Conservation (phyloP, 129 eudicot species). For the Chrysanthemum makinoi region DNA sequence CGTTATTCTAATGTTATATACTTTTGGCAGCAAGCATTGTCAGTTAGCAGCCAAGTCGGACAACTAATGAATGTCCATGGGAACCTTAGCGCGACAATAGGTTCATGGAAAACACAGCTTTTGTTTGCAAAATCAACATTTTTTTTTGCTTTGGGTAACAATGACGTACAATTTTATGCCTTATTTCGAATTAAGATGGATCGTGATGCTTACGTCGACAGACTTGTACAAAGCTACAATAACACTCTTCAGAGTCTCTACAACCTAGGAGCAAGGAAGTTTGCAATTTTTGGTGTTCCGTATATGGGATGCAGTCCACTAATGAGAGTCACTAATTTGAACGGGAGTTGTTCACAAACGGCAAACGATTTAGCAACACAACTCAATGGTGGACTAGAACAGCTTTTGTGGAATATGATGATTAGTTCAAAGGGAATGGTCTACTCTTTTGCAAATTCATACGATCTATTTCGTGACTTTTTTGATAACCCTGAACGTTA, state of each 20-base stretch:
- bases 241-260: constrained; percentile 9
- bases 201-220: constrained; percentile 7
- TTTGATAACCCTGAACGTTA: not conserved
- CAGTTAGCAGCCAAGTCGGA: constrained; percentile 2
- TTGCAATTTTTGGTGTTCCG: constrained; percentile 22
- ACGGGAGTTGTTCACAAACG: constrained; percentile 25
- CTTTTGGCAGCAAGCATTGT: constrained; percentile 26
- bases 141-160: constrained; percentile 24
- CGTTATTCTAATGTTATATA: not conserved
- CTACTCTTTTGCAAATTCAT: constrained; percentile 27
- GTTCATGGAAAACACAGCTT: constrained; percentile 11
- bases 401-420: constrained; percentile 9
- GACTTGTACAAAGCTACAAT: constrained; percentile 18
- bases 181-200: constrained; percentile 20
- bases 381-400: constrained; percentile 18
- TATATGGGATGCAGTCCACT: constrained; percentile 33
- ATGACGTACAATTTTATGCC: constrained; percentile 26
- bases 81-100: constrained; percentile 22
- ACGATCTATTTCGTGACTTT: constrained; percentile 12
- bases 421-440: constrained; percentile 10
- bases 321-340: constrained; percentile 19
- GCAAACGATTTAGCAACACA: constrained; percentile 25
- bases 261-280: constrained; percentile 35
- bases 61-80: constrained; percentile 20
- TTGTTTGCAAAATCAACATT: constrained; percentile 23